Evolutionary conservation across 148 eudicot genomes (phyloP), one percentile per base, ranked within the genome.

Genomic region (Dysphania ambrosioides): DNA sequence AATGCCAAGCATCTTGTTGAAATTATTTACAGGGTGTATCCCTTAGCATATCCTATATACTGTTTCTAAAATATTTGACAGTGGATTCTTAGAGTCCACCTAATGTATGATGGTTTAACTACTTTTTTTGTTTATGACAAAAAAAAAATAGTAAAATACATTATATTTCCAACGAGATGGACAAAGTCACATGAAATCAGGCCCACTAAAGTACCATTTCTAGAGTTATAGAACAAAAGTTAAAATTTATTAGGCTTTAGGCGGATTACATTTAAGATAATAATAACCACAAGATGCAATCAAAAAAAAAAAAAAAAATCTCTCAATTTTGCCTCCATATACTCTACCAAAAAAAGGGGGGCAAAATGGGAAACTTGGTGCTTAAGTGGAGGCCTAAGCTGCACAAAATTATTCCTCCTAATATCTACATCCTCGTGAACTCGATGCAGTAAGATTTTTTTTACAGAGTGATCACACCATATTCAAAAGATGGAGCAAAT

Each of bases 1-100:
- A 65, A n/a, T n/a, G n/a, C n/a, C 4, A 56, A 73, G 78, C 82
- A 73, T 79, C 41, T 10, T 21, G 10, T 41, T 44, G 34, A 55
- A 36, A 72, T 41, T 63, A 0, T 58, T 27, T 34, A 0, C 13
- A 53, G 23, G 41, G 78, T 51, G 74, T 51, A 74, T 74, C 16
- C 64, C 63, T 19, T 29, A 53, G 78, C 79, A 80, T 75, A 75
- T 78, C 81, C 81, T 19, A 6, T 2, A 78, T 78, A 58, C 81
- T 35, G 3, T 40, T n/a, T 66, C 70, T 66, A 66, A 26, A 66
- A 40, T 66, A n/a, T n/a, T n/a, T n/a, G n/a, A n/a, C n/a, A n/a
- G n/a, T n/a, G n/a, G n/a, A n/a, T n/a, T n/a, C n/a, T n/a, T n/a
- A n/a, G n/a, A n/a, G n/a, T n/a, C n/a, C n/a, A n/a, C n/a, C n/a